Percentiles rank a stretch among this genome's conserved stretches.
Conservation (phyloP, 2,329 filamentous ascomycete species). For the Davidsoniella virescens region DNA sequence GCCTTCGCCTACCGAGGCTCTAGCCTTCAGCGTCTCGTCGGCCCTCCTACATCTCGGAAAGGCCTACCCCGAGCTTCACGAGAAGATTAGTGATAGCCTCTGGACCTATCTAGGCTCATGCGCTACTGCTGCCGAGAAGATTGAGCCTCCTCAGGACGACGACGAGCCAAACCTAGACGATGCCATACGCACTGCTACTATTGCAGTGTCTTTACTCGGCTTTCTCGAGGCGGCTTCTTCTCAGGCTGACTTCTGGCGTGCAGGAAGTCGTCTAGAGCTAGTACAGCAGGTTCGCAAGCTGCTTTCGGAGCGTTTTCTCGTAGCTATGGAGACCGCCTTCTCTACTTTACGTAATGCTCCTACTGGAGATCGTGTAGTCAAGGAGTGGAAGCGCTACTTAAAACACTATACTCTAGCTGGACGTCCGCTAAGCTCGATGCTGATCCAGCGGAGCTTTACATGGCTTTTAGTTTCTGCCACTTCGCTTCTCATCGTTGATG, state of each 20-base stretch:
- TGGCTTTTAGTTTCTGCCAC: constrained; percentile 65
- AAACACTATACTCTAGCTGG: constrained; percentile 68
- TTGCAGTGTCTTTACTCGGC: constrained; percentile 73
- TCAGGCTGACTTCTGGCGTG: constrained; percentile 66
- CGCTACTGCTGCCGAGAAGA: constrained; percentile 39
- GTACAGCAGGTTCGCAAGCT: constrained; percentile 56
- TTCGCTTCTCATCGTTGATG: constrained; percentile 52
- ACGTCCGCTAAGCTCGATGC: constrained; percentile 75
- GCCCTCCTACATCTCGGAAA: constrained; percentile 70
- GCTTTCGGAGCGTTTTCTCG: constrained; percentile 69
- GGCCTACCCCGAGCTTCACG: constrained; percentile 52
- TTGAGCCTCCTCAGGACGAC: constrained; percentile 35
- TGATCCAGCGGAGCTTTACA: constrained; percentile 79
- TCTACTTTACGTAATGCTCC: constrained; percentile 76
- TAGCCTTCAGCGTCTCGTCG: constrained; percentile 62
- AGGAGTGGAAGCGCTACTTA: constrained; percentile 77
- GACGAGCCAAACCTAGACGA: constrained; percentile 47
- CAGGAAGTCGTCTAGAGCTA: constrained; percentile 55
- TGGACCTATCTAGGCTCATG: constrained; percentile 60
- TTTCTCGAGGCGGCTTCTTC: constrained; percentile 72
- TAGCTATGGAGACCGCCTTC: constrained; percentile 75
- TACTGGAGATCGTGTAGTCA: constrained; percentile 45
- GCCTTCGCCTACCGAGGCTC: constrained; percentile 73
- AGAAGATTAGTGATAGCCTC: constrained; percentile 48
- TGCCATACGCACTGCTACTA: constrained; percentile 52